A percentile compares a stretch with the other conserved stretches of the same genome.
phyloP scores from a whole-genome alignment of 345 rosid genomes.

The Corymbia maculata region DNA sequence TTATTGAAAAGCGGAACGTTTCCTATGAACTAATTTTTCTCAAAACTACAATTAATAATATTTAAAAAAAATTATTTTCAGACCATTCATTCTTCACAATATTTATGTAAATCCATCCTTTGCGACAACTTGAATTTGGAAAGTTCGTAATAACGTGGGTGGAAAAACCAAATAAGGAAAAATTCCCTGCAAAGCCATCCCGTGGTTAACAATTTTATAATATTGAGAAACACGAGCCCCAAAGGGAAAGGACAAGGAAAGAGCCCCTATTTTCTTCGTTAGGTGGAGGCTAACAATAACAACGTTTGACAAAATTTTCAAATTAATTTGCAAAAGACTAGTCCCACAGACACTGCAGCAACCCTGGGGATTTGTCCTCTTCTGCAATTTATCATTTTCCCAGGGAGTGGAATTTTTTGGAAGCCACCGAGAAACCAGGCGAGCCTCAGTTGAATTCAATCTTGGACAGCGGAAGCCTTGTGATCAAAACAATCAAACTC shows the following conservation, averaged over 20 bases:
- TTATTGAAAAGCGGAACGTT: fast-evolving
- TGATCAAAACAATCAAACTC: neutral
- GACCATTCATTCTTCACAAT: too few species aligned
- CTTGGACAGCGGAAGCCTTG: neutral
- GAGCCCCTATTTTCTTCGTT: neutral
- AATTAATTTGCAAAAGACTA: neutral
- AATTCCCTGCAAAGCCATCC: neutral
- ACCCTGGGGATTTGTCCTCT: neutral
- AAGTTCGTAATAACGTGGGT: neutral
- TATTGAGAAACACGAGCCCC: neutral
- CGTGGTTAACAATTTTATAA: neutral
- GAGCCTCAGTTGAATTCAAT: neutral
- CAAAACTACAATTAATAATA: neutral
- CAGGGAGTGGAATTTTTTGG: neutral
- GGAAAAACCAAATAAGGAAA: neutral
- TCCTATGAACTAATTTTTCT: neutral
- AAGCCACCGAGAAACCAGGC: neutral
- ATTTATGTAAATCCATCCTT: neutral
- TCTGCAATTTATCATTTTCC: neutral
- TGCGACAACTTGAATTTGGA: neutral
- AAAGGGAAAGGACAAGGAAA: neutral
- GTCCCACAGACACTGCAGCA: neutral
- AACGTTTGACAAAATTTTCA: neutral
- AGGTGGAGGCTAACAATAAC: neutral
- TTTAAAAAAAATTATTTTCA: too few species aligned